Conservation (phyloP, 768 basidiomycete genomes). For the Podaxis carcinomalis region DNA sequence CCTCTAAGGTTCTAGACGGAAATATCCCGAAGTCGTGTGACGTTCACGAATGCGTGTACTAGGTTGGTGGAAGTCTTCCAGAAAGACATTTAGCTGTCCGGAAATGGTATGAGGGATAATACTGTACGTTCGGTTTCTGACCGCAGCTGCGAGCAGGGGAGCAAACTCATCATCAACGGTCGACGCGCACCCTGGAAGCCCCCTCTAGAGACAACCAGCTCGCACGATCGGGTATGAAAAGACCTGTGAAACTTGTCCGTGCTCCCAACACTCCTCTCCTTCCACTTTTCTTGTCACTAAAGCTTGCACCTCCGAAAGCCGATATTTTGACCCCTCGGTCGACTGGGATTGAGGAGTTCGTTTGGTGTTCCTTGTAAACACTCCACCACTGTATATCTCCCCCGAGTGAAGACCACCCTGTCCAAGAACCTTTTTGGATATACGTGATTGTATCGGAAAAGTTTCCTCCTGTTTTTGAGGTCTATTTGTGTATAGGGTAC, state of each 20-base stretch:
- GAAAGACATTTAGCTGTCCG: neutral
- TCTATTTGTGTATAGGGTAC: neutral
- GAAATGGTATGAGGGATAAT: neutral
- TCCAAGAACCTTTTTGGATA: neutral
- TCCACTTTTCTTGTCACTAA: neutral
- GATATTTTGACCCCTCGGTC: neutral
- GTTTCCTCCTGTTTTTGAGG: neutral
- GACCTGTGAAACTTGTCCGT: neutral
- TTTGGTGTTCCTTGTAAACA: too few relatives aligned
- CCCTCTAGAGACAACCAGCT: neutral
- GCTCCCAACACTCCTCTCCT: neutral
- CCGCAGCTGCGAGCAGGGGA: neutral
- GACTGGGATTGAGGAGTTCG: neutral
- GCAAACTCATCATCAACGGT: neutral
- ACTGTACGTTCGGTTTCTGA: neutral
- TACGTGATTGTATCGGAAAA: neutral
- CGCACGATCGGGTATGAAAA: neutral
- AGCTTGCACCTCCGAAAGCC: neutral
- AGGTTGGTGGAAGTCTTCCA: neutral
- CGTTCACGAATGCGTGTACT: neutral
- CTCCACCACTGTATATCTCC: neutral
- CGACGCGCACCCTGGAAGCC: neutral
- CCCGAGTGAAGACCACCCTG: neutral
- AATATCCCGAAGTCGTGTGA: neutral
- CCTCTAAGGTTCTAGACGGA: neutral